Evolutionary conservation across 2,329 filamentous ascomycete species (phyloP), one percentile per base, ranked within the genome.

Genomic region (Penicillium sp.): DNA sequence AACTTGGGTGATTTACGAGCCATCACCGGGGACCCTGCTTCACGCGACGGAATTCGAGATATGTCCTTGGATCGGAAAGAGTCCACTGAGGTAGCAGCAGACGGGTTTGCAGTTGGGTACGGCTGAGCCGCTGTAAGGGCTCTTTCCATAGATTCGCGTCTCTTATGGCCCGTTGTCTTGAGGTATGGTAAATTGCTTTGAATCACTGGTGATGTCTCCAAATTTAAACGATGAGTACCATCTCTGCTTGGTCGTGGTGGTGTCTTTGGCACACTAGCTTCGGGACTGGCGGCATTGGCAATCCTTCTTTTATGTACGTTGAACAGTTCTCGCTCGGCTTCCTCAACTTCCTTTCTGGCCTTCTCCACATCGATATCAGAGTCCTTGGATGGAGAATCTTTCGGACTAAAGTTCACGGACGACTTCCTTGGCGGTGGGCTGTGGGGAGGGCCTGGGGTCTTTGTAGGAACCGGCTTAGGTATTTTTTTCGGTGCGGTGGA

Each of bases 191-290:
- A 74, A 59, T 85, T 84, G 64, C 83, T 86, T 58, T 83, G 81
- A 16, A 86, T 80, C 14, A 86, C 73, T 5, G 83, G 81, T 1
- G 81, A 82, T 13, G 80, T 76, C 13, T 79, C 75, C 55, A 79
- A 77, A 29, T 85, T 82, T 47, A 91, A 78, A 57, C 85, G 81
- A 5, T 85, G 83, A 0, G 87, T 87, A 25, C 88, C 88, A 66
- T 90, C 85, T 71, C 89, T 81, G 66, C 88, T 91, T 1, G 89
- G 89, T 50, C 89, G 79, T 33, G 77, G 72, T 31, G 88, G 87
- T 35, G 82, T 81, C 16, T 71, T 72, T 11, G 73, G 68, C 35
- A 58, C 44, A 33, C 37, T 58, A 33, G 72, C 76, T 14, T 59
- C 53, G 7, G 55, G 33, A 47, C 72, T 68, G 16, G 72, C 65